phyloP scores from a whole-genome alignment of 805 yeast species.

The Candida nanaspora region DNA sequence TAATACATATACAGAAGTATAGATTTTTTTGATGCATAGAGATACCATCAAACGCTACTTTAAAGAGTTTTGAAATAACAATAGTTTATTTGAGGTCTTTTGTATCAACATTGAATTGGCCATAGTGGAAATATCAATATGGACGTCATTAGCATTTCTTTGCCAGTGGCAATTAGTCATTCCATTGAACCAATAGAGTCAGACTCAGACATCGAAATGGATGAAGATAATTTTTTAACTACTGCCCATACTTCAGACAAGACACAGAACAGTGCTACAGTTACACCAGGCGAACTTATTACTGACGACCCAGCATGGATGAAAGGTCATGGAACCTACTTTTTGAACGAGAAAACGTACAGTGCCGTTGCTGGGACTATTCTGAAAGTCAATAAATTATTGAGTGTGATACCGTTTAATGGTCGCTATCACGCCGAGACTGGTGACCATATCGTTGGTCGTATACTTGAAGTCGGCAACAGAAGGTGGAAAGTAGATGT shows the following conservation, averaged over 20 bases:
- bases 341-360: constrained; percentile 64
- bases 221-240: constrained; percentile 4
- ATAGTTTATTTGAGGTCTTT: too few species aligned
- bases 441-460: constrained; percentile 92
- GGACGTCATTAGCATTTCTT: constrained; percentile 31
- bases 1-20: too few species aligned
- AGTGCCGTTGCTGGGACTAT: constrained; percentile 92
- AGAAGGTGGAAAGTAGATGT: constrained; percentile 96
- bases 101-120: too few species aligned
- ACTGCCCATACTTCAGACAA: constrained; percentile 1
- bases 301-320: constrained; percentile 96
- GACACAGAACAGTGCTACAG: constrained; percentile 35
- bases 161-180: constrained; percentile 17
- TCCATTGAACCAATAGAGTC: constrained; percentile 13
- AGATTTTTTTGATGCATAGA: too few species aligned
- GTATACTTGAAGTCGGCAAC: constrained; percentile 89
- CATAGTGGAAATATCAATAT: too few species aligned
- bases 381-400: constrained; percentile 74
- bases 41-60: too few species aligned
- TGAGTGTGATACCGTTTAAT: constrained; percentile 78
- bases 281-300: constrained; percentile 95
- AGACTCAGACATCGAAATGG: constrained; percentile 23
- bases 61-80: too few species aligned
- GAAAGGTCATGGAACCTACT: constrained; percentile 97
- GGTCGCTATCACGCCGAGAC: constrained; percentile 91